Evolutionary conservation across 805 yeast genomes (phyloP), one percentile per base, ranked within the genome.

Genomic region (Starmerella vitae): DNA sequence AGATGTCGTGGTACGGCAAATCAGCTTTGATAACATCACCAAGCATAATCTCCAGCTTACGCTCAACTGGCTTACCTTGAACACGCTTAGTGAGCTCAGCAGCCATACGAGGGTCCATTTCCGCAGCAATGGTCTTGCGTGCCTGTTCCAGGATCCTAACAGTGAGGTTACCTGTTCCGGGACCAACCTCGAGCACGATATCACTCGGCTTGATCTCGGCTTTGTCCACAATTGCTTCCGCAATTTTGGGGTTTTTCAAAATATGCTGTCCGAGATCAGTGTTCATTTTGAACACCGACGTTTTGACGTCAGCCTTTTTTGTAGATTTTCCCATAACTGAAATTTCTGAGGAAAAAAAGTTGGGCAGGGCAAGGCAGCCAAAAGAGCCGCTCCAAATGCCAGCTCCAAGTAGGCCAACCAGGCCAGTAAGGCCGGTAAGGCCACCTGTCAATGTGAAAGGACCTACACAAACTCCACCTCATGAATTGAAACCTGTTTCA

Each of bases 61-160:
- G 84, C 59, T 85, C 91, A 40, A 72, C 78, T 1, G 95, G 86
- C n/a, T 93, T 88, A 10, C 96, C 96, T 54, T 84, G 95, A 13
- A 91, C 97, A 66, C 98, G 78, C 60, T 91, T 91, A 9, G 96
- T 84, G 53, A 91, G 68, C 61, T 91, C 98, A 0, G 97, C 97
- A 2, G 97, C 98, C 98, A 91, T 91, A 64, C 96, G 70, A n/a
- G 98, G 98, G 63, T 91, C 98, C 84, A 86, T 86, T 64, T 91
- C 98, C 38, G 82, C 91, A 0, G 97, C 98, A 34, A 83, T 72
- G n/a, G 88, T 96, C 52, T 83, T 85, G 41, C 82, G 70, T 0
- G 96, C 97, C 59, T 85, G 79, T 52, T 88, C 96, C 39, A 91
- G 62, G 27, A 91, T 91, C 45, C 93, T 70, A 27, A 88, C 93